Conservation (phyloP, 129 eudicot species). For the Tagetes erecta region DNA sequence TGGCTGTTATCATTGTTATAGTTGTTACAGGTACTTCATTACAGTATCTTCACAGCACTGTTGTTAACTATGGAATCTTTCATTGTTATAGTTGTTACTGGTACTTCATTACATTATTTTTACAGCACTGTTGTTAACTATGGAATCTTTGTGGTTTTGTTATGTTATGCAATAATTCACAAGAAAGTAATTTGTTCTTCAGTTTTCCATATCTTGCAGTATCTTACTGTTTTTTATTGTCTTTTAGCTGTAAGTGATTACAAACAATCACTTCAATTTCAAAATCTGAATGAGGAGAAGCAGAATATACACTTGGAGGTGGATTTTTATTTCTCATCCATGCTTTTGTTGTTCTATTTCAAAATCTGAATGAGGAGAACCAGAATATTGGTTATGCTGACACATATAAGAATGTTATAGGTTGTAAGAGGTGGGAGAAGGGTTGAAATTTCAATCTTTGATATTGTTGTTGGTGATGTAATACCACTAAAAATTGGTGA, state of each 20-base stretch:
- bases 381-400: constrained; percentile 18
- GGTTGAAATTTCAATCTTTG: constrained; percentile 70
- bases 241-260: constrained; percentile 88
- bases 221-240: constrained; percentile 14
- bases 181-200: constrained; percentile 4
- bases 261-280: constrained; percentile 89
- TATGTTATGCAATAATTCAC: not conserved
- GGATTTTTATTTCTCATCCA: constrained; percentile 21
- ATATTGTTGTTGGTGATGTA: constrained; percentile 93
- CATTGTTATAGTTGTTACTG: constrained; percentile 86
- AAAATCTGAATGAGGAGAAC: not conserved
- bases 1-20: constrained; percentile 88
- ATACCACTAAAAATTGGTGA: constrained; percentile 91
- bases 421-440: constrained; percentile 87
- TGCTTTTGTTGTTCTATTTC: constrained; percentile 1
- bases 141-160: constrained; percentile 4
- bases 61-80: constrained; percentile 65
- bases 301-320: constrained; percentile 95
- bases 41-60: too few species aligned
- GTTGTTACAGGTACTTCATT: constrained; percentile 77
- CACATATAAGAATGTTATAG: constrained; percentile 37
- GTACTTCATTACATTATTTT: constrained; percentile 40
- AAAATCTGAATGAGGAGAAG: constrained; percentile 84
- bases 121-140: not conserved
- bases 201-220: constrained; percentile 7